Conservation (phyloP, 2,329 filamentous ascomycete species). For the Lachnellula cervina region DNA sequence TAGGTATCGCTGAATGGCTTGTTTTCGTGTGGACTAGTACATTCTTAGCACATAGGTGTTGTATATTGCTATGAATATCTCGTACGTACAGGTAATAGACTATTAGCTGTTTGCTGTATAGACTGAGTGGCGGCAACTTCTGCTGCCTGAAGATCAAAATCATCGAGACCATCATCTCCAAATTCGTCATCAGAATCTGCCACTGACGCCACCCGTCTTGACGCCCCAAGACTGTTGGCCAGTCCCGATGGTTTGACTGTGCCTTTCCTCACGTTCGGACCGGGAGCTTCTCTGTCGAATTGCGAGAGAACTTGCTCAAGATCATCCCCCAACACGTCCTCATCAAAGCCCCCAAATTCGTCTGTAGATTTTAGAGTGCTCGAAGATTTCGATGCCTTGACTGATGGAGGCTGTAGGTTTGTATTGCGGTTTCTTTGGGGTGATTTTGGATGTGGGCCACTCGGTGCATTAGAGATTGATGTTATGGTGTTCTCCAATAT, state of each 20-base stretch:
- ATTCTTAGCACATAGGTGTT: constrained; percentile 52
- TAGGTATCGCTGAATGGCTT: constrained; percentile 81
- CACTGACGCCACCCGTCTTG: constrained; percentile 26
- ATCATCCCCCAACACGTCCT: constrained; percentile 55
- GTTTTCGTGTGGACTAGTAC: constrained; percentile 62
- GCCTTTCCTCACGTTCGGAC: neutral
- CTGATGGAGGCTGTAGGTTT: neutral
- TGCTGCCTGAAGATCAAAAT: constrained; percentile 71
- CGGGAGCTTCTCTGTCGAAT: constrained; percentile 40
- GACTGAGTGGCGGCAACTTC: constrained; percentile 71
- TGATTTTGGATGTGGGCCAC: neutral
- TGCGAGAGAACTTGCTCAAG: constrained; percentile 53
- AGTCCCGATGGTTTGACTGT: neutral
- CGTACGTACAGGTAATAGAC: constrained; percentile 50
- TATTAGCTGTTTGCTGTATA: constrained; percentile 30
- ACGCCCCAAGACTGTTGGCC: neutral
- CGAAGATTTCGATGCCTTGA: neutral
- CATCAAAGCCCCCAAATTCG: constrained; percentile 63
- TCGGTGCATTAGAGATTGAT: constrained; percentile 1
- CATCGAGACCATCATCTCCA: constrained; percentile 56
- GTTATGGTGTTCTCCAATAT: neutral
- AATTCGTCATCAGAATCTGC: constrained; percentile 67
- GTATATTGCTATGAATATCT: constrained; percentile 28
- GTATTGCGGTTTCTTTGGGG: neutral
- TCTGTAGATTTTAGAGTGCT: constrained; percentile 17